Percentiles rank a stretch among this genome's conserved stretches.
Conservation (phyloP, 306 rosid genomes). For the Acacia confusa region DNA sequence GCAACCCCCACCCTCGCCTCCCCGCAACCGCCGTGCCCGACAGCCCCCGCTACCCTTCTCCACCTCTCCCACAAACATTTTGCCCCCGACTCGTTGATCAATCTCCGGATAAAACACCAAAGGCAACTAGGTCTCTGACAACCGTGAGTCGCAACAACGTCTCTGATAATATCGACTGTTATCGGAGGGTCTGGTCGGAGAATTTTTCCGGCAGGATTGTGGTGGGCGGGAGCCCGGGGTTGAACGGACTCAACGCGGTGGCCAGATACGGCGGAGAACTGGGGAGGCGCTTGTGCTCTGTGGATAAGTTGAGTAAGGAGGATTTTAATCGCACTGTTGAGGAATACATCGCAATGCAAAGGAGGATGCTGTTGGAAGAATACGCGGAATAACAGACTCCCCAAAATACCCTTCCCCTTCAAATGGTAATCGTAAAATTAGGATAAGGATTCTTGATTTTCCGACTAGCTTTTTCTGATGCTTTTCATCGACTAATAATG, state of each 20-base stretch:
- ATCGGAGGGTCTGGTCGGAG: slow-evolving; percentile 60
- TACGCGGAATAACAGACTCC: slow-evolving; percentile 11
- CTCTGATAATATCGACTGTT: slow-evolving; percentile 32
- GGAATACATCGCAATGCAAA: slow-evolving; percentile 55
- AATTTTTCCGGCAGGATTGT: slow-evolving; percentile 22
- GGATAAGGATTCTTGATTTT: background rate
- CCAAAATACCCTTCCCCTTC: too few species aligned
- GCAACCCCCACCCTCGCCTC: background rate
- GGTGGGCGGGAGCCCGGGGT: slow-evolving; percentile 17
- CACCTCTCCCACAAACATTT: background rate
- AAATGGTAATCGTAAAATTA: background rate
- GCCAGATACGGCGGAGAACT: slow-evolving; percentile 11
- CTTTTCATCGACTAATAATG: background rate
- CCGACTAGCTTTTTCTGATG: background rate
- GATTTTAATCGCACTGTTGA: slow-evolving; percentile 64
- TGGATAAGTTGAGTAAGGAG: slow-evolving; percentile 58
- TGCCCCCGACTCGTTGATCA: background rate
- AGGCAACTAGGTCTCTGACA: background rate
- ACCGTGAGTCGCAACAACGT: slow-evolving; percentile 7
- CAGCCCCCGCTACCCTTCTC: background rate
- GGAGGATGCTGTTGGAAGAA: slow-evolving; percentile 46
- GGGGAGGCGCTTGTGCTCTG: slow-evolving; percentile 9
- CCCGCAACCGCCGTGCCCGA: background rate
- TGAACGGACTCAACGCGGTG: slow-evolving; percentile 35
- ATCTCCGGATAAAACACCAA: slow-evolving; percentile 15